Base-by-base conservation (phyloP, 371 early-diverging fungal species). In the Mortierella sp. region DNA sequence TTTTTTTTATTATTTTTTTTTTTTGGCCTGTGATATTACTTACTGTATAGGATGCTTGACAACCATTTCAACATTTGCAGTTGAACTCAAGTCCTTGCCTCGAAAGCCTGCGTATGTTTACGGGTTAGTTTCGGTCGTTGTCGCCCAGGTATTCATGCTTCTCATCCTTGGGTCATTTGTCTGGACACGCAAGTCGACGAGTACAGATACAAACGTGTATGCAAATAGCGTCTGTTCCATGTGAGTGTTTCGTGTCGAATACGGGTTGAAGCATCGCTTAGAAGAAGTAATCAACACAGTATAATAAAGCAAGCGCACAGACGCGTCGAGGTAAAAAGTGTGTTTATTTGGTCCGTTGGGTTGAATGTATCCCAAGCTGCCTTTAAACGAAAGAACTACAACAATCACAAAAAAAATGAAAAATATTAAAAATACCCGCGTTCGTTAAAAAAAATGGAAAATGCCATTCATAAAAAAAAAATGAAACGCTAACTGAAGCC, bases 21-120 rank as follows among this genome's bases (percentile, higher is more conserved):
- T 34, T 14, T 4, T 12, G 9, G 5, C 19, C 19, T 19, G n/a
- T 19, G 17, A 11, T 41, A 6, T 49, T 42, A 24, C 12, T 51
- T 54, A 39, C 31, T 27, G 19, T 30, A 21, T 68, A 81, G 87
- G 86, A 14, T 91, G 93, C 52, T 59, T 93, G 49, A 89, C 92
- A 0, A 93, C 93, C 0, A 80, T 93, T 23, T 92, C 92, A 2
- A 92, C 93, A 2, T 90, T 92, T 71, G 83, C 83, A 27, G 84
- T 87, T 79, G 89, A 89, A 54, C 49, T 87, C 8, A 79, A 55
- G 27, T 69, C 61, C 6, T 60, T 89, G 19, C 70, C 79, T 12
- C 42, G 81, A 30, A 62, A 37, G 24, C 60, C 76, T 12, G 56
- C 84, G 6, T 87, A 87, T 32, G 54, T 61, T 5, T 89, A 89